Conservation (phyloP, 768 basidiomycete species). For the Phylloporus sp. region DNA sequence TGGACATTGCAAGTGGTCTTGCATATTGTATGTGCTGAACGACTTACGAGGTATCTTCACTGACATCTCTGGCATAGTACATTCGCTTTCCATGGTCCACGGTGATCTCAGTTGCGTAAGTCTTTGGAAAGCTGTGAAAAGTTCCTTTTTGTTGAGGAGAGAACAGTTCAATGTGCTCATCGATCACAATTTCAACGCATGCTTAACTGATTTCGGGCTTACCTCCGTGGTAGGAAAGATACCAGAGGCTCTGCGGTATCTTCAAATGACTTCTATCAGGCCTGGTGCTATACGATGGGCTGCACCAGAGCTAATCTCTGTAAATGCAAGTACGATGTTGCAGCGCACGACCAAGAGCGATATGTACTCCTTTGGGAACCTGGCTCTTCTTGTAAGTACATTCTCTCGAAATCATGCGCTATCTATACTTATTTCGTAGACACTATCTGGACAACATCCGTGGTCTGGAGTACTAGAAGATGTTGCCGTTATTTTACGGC, state of each 20-base stretch:
- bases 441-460: conserved; percentile 7
- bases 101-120: conserved; percentile 12
- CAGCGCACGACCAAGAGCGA: conserved; percentile 7
- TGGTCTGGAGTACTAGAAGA: conserved; percentile 1
- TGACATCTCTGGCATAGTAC: conserved; percentile 1
- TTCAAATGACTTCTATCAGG: conserved; percentile 29
- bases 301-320: conserved; percentile 27
- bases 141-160: too few species aligned
- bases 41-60: background rate
- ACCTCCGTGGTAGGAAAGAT: conserved; percentile 20
- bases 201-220: conserved; percentile 42
- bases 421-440: conserved; percentile 12
- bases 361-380: conserved; percentile 24
- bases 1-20: conserved; percentile 10
- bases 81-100: conserved; percentile 7
- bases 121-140: background rate
- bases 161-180: conserved; percentile 11
- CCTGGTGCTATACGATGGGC: conserved; percentile 40
- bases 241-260: conserved; percentile 1
- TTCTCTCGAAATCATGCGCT: background rate
- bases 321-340: conserved; percentile 17
- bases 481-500: conserved; percentile 4
- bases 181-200: conserved; percentile 25
- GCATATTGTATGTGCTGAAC: background rate
- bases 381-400: conserved; percentile 18